Conservation (phyloP, 2,329 filamentous ascomycete species). For the Cercospora zeina region DNA sequence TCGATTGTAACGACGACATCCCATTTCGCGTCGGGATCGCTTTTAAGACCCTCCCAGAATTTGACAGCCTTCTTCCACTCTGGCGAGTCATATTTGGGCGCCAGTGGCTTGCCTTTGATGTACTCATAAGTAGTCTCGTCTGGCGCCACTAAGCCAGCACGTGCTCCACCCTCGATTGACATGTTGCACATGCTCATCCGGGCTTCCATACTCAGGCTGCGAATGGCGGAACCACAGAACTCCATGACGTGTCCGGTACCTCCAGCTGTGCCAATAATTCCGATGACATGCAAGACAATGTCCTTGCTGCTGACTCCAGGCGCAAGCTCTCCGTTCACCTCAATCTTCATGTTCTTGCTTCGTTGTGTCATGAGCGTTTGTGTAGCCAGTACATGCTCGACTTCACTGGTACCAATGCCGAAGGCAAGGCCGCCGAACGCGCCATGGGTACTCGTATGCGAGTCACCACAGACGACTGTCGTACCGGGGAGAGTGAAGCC, state of each 20-base stretch:
- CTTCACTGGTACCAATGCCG: slow-evolving; percentile 96
- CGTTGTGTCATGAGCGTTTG: slow-evolving; percentile 92
- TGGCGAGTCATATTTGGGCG: slow-evolving; percentile 76
- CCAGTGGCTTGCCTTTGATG: slow-evolving; percentile 84
- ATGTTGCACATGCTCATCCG: slow-evolving; percentile 99
- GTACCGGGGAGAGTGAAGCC: slow-evolving; percentile 97
- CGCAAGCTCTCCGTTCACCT: slow-evolving; percentile 85
- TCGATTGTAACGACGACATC: slow-evolving; percentile 89
- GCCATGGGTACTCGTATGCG: slow-evolving; percentile 95
- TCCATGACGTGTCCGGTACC: slow-evolving; percentile 95
- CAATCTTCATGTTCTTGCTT: slow-evolving; percentile 98
- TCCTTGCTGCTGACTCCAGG: slow-evolving; percentile 96
- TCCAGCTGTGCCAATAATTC: slow-evolving; percentile 89
- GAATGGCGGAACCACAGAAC: slow-evolving; percentile 93
- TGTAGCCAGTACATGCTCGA: slow-evolving; percentile 96
- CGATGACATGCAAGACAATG: slow-evolving; percentile 88
- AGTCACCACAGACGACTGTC: slow-evolving; percentile 96
- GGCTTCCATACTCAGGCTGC: slow-evolving; percentile 87
- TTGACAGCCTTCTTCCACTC: slow-evolving; percentile 86
- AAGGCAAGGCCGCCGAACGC: slow-evolving; percentile 94
- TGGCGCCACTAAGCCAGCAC: slow-evolving; percentile 95
- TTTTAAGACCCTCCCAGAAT: slow-evolving; percentile 85
- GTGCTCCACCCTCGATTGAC: slow-evolving; percentile 93
- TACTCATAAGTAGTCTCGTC: slow-evolving; percentile 95
- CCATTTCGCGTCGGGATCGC: slow-evolving; percentile 84